A percentile compares a stretch with the other conserved stretches of the same genome.
These are phyloP conservation scores for Colletotrichum sp. DNA, from an alignment of 2,329 filamentous ascomycete genomes.

Conservation along the genomic window DNA sequence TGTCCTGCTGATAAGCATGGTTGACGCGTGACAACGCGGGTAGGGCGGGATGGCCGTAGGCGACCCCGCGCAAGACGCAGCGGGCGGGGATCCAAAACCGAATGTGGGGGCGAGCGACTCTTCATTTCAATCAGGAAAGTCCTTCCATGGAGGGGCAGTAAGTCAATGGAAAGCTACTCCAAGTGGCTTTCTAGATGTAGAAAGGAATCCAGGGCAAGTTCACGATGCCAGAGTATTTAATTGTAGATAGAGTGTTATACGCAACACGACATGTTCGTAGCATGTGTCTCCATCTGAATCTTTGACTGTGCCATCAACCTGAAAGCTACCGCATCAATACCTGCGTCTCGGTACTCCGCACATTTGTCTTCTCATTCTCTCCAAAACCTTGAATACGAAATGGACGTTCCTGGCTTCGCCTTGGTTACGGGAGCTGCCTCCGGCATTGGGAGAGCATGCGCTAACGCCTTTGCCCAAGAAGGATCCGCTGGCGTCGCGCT, in stretches of 20 bases:
- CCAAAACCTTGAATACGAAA: conserved; percentile 2
- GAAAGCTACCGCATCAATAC: not conserved
- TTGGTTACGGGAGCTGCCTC: conserved; percentile 34
- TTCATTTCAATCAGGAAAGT: not conserved
- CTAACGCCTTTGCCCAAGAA: conserved; percentile 30
- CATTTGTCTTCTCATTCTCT: not conserved
- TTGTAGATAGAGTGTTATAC: not conserved
- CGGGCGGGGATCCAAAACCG: not conserved
- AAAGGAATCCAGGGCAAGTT: not conserved
- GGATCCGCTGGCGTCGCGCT: conserved; percentile 32
- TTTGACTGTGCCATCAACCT: not conserved
- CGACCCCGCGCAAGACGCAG: not conserved
- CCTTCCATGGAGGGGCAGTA: not conserved
- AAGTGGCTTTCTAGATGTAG: not conserved
- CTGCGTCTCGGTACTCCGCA: not conserved
- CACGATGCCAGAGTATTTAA: not conserved
- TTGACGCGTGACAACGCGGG: not conserved
- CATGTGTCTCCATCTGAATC: not conserved
- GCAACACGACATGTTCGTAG: not conserved
- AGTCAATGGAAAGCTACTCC: not conserved
- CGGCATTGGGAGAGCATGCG: conserved; percentile 35
- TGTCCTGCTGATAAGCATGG: not conserved
- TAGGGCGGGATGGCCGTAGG: not conserved
- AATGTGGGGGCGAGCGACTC: not conserved
- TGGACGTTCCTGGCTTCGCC: conserved; percentile 34